phyloP scores from a whole-genome alignment of 768 basidiomycete species.

The Termitomyces sp. region DNA sequence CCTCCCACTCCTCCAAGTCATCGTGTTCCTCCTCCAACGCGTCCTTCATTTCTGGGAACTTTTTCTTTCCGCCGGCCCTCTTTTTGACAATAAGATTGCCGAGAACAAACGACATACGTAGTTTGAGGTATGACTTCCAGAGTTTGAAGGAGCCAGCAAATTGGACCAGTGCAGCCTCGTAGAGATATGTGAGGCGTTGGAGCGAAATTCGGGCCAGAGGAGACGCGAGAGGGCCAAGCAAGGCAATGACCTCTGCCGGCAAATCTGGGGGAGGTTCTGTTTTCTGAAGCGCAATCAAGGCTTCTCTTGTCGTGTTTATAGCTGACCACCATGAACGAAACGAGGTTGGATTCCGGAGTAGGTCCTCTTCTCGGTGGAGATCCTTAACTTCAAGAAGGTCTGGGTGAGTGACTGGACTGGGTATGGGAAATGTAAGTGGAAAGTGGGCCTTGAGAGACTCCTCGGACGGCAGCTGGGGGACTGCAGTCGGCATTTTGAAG shows the following conservation, averaged over 20 bases:
- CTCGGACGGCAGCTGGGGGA: conserved; percentile 42
- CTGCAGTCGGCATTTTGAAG: conserved; percentile 53
- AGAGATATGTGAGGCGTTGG: conserved; percentile 87
- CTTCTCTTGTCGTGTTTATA: conserved; percentile 72
- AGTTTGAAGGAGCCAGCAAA: conserved; percentile 92
- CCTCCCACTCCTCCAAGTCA: conserved; percentile 81
- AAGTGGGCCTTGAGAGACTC: conserved; percentile 56
- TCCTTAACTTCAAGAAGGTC: conserved; percentile 73
- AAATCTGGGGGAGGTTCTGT: conserved; percentile 46
- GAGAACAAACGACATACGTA: conserved; percentile 82
- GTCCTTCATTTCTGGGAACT: conserved; percentile 88
- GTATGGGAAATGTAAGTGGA: conserved; percentile 83
- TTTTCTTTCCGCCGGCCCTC: conserved; percentile 84
- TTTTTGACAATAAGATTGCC: conserved; percentile 72
- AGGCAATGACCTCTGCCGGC: conserved; percentile 44
- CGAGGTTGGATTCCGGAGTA: conserved; percentile 85
- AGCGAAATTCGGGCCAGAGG: conserved; percentile 70
- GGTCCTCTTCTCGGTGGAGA: conserved; percentile 88
- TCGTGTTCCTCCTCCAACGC: conserved; percentile 82
- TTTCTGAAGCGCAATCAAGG: conserved; percentile 53
- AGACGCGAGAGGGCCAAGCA: conserved; percentile 81
- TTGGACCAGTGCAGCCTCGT: conserved; percentile 84
- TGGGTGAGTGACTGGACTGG: conserved; percentile 75
- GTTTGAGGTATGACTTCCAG: conserved; percentile 89
- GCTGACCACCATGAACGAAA: conserved; percentile 94